phyloP scores from a whole-genome alignment of 768 basidiomycete genomes.

The Bullera alba region DNA sequence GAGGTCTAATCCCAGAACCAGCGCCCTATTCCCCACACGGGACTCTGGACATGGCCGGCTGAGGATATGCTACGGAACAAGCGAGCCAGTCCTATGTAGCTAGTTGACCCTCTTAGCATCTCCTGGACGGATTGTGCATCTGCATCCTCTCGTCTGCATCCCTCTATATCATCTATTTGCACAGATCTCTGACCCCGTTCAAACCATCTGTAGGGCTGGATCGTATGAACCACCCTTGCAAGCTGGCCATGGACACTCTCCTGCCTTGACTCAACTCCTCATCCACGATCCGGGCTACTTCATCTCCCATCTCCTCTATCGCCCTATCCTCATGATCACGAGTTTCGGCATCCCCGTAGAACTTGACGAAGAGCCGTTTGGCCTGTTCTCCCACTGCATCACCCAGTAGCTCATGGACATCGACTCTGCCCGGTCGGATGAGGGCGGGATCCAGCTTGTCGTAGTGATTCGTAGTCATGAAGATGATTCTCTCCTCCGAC shows the following conservation, averaged over 20 bases:
- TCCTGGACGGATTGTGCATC: not conserved
- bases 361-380: conserved; percentile 65
- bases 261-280: conserved; percentile 53
- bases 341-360: conserved; percentile 56
- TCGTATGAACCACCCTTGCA: conserved; percentile 92
- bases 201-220: conserved; percentile 46
- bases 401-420: conserved; percentile 72
- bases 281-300: conserved; percentile 55
- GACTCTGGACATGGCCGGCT: too few relatives aligned
- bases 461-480: conserved; percentile 98
- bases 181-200: conserved; percentile 9
- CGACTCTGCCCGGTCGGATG: conserved; percentile 91
- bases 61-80: too few relatives aligned
- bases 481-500: conserved; percentile 94
- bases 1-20: too few relatives aligned
- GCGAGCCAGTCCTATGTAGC: too few relatives aligned
- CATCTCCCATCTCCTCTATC: conserved; percentile 51
- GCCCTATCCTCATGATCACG: conserved; percentile 7
- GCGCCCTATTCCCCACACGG: too few relatives aligned
- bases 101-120: not conserved
- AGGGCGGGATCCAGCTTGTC: conserved; percentile 84
- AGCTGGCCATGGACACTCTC: conserved; percentile 85
- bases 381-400: conserved; percentile 82
- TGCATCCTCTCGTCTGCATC: not conserved
- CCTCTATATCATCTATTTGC: not conserved